Evolutionary conservation across 2,329 filamentous ascomycete species (phyloP), one percentile per base, ranked within the genome.

Genomic region (Claviceps maximensis): DNA sequence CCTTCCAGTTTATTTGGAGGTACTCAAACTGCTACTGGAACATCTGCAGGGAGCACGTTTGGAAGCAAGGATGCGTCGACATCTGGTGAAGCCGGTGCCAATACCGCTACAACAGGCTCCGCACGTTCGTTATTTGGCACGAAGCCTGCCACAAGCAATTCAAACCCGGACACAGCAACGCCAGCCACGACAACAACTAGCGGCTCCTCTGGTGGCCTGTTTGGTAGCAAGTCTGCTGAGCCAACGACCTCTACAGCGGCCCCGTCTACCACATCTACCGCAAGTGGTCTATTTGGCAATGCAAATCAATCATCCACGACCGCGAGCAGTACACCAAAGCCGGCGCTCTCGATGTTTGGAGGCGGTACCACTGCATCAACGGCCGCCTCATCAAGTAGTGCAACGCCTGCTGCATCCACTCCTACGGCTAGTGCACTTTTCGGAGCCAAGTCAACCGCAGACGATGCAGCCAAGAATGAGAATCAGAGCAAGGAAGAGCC

Each of bases 91-190:
- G 54, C 63, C 23, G 51, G 62, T 15, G 57, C 65, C 21, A 52
- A 55, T 17, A 58, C 64, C 27, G 53, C 59, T 53, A 50, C 60
- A 33, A 42, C 59, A 31, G 59, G 59, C 36, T 52, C 62, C 29
- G 53, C 54, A 12, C 29, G 29, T 51, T 61, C 65, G 10, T 56
- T 75, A 21, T 77, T 78, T 51, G 67, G 69, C 51, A 60, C 66
- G 19, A 74, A 72, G 60, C 65, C 69, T 40, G 63, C 69, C 10
- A 61, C 67, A 13, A 55, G 69, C 27, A 57, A 69, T 23, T 57
- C 69, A n/a, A 54, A 62, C 27, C 57, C 64, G 29, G n/a, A 56
- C 13, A 29, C 55, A 17, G 50, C 57, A 23, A 36, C 56, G 31
- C 56, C 57, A 21, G 53, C 52, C 29, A 51, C 61, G 21, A 52